Evolutionary conservation across 805 yeast genomes (phyloP).

Genomic region (Candida tallmaniae): DNA sequence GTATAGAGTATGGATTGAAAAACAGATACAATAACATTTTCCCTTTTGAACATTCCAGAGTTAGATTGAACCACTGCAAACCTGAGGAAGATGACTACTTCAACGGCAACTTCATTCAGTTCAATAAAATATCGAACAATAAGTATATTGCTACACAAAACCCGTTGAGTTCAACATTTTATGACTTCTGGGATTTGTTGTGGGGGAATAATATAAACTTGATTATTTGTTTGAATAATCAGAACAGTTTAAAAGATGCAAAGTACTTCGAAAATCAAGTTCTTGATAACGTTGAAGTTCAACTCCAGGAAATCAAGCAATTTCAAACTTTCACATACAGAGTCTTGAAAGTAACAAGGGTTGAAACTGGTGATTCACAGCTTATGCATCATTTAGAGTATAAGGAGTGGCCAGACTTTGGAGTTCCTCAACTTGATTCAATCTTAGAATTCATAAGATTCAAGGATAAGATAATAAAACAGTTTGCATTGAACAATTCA

Average conservation of each 20-base stretch:
- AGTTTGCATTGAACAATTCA: conserved; percentile 8
- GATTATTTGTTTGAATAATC: conserved; percentile 34
- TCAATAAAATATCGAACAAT: conserved; percentile 17
- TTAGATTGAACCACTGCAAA: conserved; percentile 17
- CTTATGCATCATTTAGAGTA: conserved; percentile 36
- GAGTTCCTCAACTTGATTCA: conserved; percentile 31
- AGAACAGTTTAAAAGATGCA: conserved; percentile 14
- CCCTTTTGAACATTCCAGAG: conserved; percentile 49
- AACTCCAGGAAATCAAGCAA: conserved; percentile 4
- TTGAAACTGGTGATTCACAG: conserved; percentile 7
- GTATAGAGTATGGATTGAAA: conserved; percentile 42
- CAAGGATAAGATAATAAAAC: conserved; percentile 24
- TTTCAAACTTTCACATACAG: conserved; percentile 15
- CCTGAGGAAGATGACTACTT: conserved; percentile 35
- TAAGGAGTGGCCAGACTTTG: conserved; percentile 46
- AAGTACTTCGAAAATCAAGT: conserved; percentile 17
- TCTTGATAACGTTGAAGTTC: conserved; percentile 8
- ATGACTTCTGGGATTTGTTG: conserved; percentile 41
- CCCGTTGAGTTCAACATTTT: conserved; percentile 37
- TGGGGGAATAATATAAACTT: conserved; percentile 30
- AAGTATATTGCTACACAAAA: conserved; percentile 44
- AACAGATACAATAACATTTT: conserved; percentile 44
- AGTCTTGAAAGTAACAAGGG: conserved; percentile 11
- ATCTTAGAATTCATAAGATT: conserved; percentile 28
- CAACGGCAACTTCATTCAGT: conserved; percentile 41